These are phyloP conservation scores for Stephanodiscus triporus DNA, from an alignment of 108 stramenopile genomes.

Conservation along the genomic window DNA sequence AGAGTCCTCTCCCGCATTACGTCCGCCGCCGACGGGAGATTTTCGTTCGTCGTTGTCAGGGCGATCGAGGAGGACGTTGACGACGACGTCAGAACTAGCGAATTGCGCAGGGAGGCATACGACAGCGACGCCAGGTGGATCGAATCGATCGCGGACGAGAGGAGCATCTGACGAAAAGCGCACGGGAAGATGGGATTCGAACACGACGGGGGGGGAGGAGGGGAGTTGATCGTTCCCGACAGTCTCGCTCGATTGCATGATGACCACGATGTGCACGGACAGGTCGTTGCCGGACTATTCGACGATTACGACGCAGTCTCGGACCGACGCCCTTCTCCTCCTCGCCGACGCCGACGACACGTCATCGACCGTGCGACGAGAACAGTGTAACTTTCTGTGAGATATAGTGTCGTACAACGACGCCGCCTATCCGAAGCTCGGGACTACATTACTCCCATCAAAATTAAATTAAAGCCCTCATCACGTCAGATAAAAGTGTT, in stretches of 20 bases:
- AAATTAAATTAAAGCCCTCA: too few relatives aligned
- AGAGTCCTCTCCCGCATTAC: too few relatives aligned
- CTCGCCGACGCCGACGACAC: too few relatives aligned
- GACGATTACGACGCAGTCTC: slow-evolving; percentile 65
- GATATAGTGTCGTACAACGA: slow-evolving; percentile 51
- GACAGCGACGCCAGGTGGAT: slow-evolving; percentile 43
- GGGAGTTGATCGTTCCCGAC: slow-evolving; percentile 5
- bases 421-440: slow-evolving; percentile 71
- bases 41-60: too few relatives aligned
- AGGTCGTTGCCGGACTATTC: slow-evolving; percentile 64
- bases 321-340: slow-evolving; percentile 10
- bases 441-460: too few relatives aligned
- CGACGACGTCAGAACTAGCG: slow-evolving; percentile 43
- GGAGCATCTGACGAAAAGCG: slow-evolving; percentile 26
- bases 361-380: too few relatives aligned
- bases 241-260: slow-evolving; percentile 80
- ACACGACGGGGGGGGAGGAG: slow-evolving; percentile 24
- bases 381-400: slow-evolving; percentile 33
- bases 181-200: slow-evolving; percentile 30
- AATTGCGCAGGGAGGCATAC: slow-evolving; percentile 48
- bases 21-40: too few relatives aligned
- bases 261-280: slow-evolving; percentile 89
- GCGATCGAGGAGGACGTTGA: too few relatives aligned
- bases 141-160: slow-evolving; percentile 43
- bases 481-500: too few relatives aligned